Conservation (phyloP, 2,329 filamentous ascomycete genomes). For the Ophiocordyceps camponoti-rufipedis region DNA sequence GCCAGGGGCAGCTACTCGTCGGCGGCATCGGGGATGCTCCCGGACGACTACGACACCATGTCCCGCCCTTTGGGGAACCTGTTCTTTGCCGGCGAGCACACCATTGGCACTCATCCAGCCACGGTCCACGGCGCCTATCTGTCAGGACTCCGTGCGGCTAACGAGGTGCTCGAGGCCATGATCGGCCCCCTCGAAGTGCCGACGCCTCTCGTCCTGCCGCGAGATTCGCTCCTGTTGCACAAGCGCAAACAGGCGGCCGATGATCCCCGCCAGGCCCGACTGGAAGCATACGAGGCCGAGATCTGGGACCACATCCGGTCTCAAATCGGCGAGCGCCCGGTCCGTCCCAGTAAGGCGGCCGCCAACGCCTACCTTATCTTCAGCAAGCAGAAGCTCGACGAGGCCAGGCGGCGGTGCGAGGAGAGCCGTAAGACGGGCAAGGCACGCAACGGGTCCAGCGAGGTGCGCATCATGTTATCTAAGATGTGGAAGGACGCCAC, state of each 20-base stretch:
- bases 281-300: constrained; percentile 37
- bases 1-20: constrained; percentile 93
- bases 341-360: constrained; percentile 52
- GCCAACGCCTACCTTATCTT: constrained; percentile 82
- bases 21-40: constrained; percentile 62
- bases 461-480: constrained; percentile 71
- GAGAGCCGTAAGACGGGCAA: constrained; percentile 44
- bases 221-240: constrained; percentile 28
- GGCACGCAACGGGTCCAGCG: constrained; percentile 51
- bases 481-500: constrained; percentile 76
- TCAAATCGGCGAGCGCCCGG: constrained; percentile 55
- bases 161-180: constrained; percentile 65
- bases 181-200: constrained; percentile 67
- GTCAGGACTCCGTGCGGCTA: constrained; percentile 76
- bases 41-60: constrained; percentile 87
- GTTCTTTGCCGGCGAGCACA: constrained; percentile 92
- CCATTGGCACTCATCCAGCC: constrained; percentile 85
- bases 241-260: constrained; percentile 37
- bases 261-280: constrained; percentile 30
- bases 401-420: constrained; percentile 39
- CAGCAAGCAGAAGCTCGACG: constrained; percentile 61
- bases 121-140: constrained; percentile 95
- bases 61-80: constrained; percentile 69
- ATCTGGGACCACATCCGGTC: constrained; percentile 31
- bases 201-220: constrained; percentile 52